Evolutionary conservation across 345 rosid species (phyloP).

Genomic region (Euphorbia lathyris): DNA sequence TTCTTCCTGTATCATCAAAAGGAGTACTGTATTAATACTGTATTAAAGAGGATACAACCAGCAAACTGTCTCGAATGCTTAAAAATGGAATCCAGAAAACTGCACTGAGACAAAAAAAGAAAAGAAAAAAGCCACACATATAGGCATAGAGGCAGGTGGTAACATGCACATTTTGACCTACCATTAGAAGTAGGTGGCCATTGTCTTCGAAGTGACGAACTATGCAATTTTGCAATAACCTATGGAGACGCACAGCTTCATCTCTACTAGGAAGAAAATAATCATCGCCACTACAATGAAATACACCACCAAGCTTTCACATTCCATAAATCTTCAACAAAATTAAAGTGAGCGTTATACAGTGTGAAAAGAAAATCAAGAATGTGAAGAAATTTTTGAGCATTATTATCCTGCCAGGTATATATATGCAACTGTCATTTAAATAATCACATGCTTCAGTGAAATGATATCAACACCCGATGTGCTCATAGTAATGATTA

Average conservation of each 20-base stretch:
- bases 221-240: conserved; percentile 49
- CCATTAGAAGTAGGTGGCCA: conserved; percentile 73
- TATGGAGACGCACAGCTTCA: conserved; percentile 61
- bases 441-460: conserved; percentile 2
- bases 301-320: conserved; percentile 10
- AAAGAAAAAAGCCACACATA: not conserved
- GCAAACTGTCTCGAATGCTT: not conserved
- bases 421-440: not conserved
- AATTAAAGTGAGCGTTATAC: not conserved
- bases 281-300: conserved; percentile 67
- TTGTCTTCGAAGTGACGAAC: conserved; percentile 70
- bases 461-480: not conserved
- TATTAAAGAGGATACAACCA: not conserved
- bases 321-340: not conserved
- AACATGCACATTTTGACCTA: conserved; percentile 24
- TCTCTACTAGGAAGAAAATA: conserved; percentile 69
- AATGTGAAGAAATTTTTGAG: not conserved
- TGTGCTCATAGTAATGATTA: not conserved
- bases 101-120: not conserved
- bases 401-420: not conserved
- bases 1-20: conserved; percentile 57
- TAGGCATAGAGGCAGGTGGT: not conserved
- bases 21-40: not conserved
- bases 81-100: no score
- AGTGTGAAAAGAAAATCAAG: not conserved